Percentiles rank a stretch among this genome's conserved stretches.
phyloP scores from a whole-genome alignment of 441 rosid genomes.

The Corymbia calophylla region DNA sequence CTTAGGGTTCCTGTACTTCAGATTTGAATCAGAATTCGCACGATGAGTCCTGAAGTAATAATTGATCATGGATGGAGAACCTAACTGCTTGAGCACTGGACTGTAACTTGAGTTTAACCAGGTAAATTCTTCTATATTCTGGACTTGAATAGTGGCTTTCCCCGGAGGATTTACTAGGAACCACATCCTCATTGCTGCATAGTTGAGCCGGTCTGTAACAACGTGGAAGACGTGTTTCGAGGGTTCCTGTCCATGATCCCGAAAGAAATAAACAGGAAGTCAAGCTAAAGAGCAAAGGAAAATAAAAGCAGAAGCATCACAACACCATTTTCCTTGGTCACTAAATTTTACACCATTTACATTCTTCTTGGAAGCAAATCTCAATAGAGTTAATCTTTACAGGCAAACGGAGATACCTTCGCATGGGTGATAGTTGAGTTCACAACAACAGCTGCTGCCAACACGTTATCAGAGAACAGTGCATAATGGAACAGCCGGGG shows the following conservation, averaged over 20 bases:
- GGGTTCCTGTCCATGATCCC: constrained; percentile 38
- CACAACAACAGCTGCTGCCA: constrained; percentile 82
- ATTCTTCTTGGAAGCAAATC: neutral
- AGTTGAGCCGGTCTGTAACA: constrained; percentile 65
- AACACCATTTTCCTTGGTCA: neutral
- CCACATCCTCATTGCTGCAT: constrained; percentile 85
- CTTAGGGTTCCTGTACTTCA: constrained; percentile 94
- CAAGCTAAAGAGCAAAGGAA: neutral
- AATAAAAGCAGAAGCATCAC: neutral
- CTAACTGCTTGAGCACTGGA: constrained; percentile 90
- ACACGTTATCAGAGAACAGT: constrained; percentile 75
- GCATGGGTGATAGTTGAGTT: constrained; percentile 68
- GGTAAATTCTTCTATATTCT: constrained; percentile 64
- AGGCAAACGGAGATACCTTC: constrained; percentile 37
- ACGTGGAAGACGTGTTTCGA: constrained; percentile 59
- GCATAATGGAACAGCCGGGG: constrained; percentile 73
- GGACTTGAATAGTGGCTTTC: constrained; percentile 59
- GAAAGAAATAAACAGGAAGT: neutral
- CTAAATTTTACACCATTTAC: neutral
- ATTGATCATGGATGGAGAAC: constrained; percentile 80
- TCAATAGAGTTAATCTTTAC: neutral
- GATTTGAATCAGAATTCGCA: constrained; percentile 67
- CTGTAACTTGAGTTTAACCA: constrained; percentile 96
- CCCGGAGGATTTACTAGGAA: constrained; percentile 49
- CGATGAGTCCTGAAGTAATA: constrained; percentile 86